These are phyloP conservation scores for Aspergillus sojae DNA, from an alignment of 2,329 filamentous ascomycete species.

Conservation along the genomic window DNA sequence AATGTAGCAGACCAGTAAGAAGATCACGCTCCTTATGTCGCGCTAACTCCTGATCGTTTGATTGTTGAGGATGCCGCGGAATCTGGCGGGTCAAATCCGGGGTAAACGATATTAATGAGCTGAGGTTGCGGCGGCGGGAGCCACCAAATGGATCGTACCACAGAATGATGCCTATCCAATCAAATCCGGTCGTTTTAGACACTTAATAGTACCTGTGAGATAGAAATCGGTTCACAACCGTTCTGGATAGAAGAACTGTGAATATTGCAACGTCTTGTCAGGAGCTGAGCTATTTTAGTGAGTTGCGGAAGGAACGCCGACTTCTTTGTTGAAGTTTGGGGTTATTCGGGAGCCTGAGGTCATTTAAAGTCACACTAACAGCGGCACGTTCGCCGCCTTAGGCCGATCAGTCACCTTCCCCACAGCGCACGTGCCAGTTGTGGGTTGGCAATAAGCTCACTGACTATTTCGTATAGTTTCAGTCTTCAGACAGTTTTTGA, in stretches of 20 bases:
- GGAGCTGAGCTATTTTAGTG: background rate
- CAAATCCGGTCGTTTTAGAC: background rate
- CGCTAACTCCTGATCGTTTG: conserved; percentile 4
- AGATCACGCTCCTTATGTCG: conserved; percentile 9
- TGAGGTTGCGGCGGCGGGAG: conserved; percentile 14
- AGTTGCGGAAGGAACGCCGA: background rate
- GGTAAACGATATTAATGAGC: conserved; percentile 6
- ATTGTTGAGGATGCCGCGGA: conserved; percentile 7
- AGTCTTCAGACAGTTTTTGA: no score
- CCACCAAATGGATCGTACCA: conserved; percentile 14
- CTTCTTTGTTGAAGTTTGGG: background rate
- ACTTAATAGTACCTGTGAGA: background rate
- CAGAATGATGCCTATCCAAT: background rate
- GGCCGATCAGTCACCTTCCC: conserved; percentile 8
- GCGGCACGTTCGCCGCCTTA: conserved; percentile 6
- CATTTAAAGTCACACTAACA: conserved; percentile 1
- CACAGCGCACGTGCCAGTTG: conserved; percentile 13
- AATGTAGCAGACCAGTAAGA: background rate
- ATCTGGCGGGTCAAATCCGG: conserved; percentile 17
- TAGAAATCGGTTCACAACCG: background rate
- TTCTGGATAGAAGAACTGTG: background rate
- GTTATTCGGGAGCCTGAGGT: background rate
- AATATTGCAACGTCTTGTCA: background rate
- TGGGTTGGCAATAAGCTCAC: no score
- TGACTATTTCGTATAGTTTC: no score